Percentiles rank a stretch among this genome's conserved stretches.
These are phyloP conservation scores for Botrytis fabae DNA, from an alignment of 2,329 filamentous ascomycete species.

Conservation along the genomic window DNA sequence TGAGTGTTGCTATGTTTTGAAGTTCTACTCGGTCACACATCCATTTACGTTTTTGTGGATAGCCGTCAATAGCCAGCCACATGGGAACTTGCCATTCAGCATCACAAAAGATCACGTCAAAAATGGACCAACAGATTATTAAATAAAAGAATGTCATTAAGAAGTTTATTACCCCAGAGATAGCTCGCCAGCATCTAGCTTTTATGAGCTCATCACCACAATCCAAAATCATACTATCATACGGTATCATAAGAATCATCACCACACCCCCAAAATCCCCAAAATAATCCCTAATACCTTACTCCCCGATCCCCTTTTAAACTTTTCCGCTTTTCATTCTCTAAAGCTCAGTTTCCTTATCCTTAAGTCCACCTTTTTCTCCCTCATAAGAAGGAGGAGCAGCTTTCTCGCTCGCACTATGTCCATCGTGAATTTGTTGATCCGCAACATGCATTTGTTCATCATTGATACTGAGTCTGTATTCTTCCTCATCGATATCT, in stretches of 20 bases:
- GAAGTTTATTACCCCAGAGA: neutral
- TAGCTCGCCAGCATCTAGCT: slow-evolving; percentile 15
- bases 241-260: slow-evolving; percentile 22
- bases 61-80: too few species aligned
- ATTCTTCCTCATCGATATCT: slow-evolving; percentile 51
- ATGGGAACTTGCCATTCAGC: neutral
- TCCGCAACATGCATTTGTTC: slow-evolving; percentile 19
- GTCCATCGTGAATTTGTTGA: neutral
- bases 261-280: neutral
- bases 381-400: slow-evolving; percentile 11
- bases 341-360: slow-evolving; percentile 1
- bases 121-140: neutral
- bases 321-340: neutral
- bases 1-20: neutral
- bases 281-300: neutral
- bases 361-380: neutral
- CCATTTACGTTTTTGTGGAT: neutral
- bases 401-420: neutral
- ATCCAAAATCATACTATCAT: slow-evolving; percentile 12
- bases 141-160: slow-evolving; percentile 17
- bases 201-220: neutral
- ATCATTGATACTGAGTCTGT: slow-evolving; percentile 44
- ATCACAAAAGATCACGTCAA: neutral
- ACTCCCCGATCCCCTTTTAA: neutral
- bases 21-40: neutral